Conservation (phyloP, 257 asterid genomes). For the Gentiana dahurica region DNA sequence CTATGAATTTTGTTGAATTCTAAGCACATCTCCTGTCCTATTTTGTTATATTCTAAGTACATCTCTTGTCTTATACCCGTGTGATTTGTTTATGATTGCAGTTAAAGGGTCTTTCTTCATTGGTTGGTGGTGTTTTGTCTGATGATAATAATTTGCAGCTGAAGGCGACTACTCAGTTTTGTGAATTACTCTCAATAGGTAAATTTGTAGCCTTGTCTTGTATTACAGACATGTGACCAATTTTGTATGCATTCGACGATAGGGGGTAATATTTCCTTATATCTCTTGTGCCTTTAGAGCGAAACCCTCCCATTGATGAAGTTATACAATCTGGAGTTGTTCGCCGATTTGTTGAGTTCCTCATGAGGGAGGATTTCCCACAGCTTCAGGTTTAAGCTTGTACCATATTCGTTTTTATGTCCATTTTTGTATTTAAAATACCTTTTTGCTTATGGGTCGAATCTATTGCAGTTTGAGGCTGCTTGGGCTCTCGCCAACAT, state of each 20-base stretch:
- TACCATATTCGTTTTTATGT: background rate
- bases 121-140: conserved; percentile 70
- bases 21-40: background rate
- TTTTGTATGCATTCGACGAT: no score
- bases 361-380: conserved; percentile 64
- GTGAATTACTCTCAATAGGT: conserved; percentile 87
- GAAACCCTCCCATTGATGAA: conserved; percentile 91
- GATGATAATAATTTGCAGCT: conserved; percentile 54
- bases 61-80: background rate
- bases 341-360: conserved; percentile 89
- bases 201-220: background rate
- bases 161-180: conserved; percentile 71
- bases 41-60: no score
- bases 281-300: conserved; percentile 10
- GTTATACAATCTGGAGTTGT: conserved; percentile 89
- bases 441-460: conserved; percentile 3
- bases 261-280: background rate
- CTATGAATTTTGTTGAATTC: background rate
- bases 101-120: conserved; percentile 77
- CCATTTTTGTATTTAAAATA: background rate
- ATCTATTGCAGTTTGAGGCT: conserved; percentile 63
- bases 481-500: conserved; percentile 98
- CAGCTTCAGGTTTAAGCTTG: conserved; percentile 59
- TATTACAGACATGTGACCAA: no score
- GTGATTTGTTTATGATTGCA: conserved; percentile 20